Conservation (phyloP, 345 rosid species). For the Reutealis trisperma region DNA sequence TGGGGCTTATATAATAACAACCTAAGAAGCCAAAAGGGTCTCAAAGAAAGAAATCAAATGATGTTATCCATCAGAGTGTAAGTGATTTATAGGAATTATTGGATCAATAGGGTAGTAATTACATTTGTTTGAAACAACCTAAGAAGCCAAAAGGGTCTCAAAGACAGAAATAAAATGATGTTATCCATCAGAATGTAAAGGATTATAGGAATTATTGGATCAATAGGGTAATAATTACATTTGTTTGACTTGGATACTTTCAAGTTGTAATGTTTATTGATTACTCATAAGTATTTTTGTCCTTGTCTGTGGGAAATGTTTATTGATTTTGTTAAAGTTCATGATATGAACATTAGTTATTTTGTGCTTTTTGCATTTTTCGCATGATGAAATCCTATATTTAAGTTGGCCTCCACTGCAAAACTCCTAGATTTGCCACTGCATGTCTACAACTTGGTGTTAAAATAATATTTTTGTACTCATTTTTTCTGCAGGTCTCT, state of each 20-base stretch:
- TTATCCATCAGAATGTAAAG: not conserved
- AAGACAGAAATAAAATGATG: not conserved
- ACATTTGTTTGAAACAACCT: not conserved
- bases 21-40: not conserved
- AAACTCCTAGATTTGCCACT: not conserved
- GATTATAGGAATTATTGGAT: not conserved
- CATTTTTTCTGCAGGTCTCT: constrained; percentile 61
- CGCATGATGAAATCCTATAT: not conserved
- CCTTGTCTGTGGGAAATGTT: not conserved
- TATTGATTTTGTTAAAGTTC: not conserved
- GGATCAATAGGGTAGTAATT: not conserved
- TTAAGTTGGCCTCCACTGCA: not conserved
- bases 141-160: not conserved
- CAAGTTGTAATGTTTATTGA: not conserved
- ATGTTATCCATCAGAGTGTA: not conserved
- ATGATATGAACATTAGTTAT: not conserved
- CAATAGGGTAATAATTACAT: not conserved
- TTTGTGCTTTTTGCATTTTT: not conserved
- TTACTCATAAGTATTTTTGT: not conserved
- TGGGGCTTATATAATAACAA: not conserved
- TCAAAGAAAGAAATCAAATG: not conserved
- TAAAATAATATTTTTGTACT: not conserved
- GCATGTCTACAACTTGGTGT: too few species aligned
- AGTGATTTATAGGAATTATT: not conserved
- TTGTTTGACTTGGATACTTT: not conserved